phyloP scores from a whole-genome alignment of 768 basidiomycete species.

The Infundibulicybe gibba region DNA sequence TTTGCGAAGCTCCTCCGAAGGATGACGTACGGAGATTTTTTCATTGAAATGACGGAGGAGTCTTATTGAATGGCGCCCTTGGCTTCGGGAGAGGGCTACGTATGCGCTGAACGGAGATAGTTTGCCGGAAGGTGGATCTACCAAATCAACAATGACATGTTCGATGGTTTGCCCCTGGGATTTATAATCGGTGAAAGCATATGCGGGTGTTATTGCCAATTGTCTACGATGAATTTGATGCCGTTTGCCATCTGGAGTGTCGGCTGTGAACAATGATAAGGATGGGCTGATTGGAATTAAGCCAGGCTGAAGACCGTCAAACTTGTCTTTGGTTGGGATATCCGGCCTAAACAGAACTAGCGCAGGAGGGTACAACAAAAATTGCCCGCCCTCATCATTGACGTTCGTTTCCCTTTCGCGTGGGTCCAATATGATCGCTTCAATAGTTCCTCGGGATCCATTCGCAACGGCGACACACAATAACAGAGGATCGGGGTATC shows the following conservation, averaged over 20 bases:
- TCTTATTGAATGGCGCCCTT: slow-evolving; percentile 21
- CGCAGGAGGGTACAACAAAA: not conserved
- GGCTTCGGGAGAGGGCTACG: slow-evolving; percentile 28
- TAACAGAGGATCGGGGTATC: too few species aligned
- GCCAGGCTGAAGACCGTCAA: slow-evolving; percentile 21
- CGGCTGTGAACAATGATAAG: not conserved
- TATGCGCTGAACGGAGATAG: slow-evolving; percentile 27
- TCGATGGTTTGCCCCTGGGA: slow-evolving; percentile 35
- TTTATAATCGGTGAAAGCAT: slow-evolving; percentile 38
- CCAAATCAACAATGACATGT: slow-evolving; percentile 31
- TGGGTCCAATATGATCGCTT: slow-evolving; percentile 26
- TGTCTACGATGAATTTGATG: slow-evolving; percentile 16
- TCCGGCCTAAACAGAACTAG: too few species aligned
- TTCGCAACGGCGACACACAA: too few species aligned
- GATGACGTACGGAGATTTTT: slow-evolving; percentile 17
- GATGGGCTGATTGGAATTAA: slow-evolving; percentile 19
- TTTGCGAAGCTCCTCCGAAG: slow-evolving; percentile 7
- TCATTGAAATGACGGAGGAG: slow-evolving; percentile 26
- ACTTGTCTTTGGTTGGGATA: not conserved
- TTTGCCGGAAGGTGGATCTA: slow-evolving; percentile 15
- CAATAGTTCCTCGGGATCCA: slow-evolving; percentile 29
- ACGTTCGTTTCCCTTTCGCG: slow-evolving; percentile 14
- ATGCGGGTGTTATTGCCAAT: slow-evolving; percentile 25
- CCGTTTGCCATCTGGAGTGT: not conserved
- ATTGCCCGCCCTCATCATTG: not conserved